Base-by-base conservation (phyloP, 202 grass and related monocot species). In the Tripidium arundinaceum region DNA sequence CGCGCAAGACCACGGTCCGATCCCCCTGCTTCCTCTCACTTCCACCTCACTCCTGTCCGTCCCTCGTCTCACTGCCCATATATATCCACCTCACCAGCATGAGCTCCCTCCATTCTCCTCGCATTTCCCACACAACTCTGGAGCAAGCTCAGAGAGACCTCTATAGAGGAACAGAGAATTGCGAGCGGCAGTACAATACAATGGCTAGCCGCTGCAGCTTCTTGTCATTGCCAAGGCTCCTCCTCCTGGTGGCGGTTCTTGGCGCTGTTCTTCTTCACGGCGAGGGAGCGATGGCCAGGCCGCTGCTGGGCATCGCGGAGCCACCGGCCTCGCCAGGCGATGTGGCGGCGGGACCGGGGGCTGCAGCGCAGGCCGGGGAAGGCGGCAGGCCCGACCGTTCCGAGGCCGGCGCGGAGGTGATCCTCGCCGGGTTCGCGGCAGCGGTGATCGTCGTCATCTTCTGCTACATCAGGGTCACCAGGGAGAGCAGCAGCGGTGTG, bases 1-100 rank as follows among this genome's bases (percentile, higher is more conserved):
- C 74, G 41, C 42, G n/a, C n/a, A 4, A 50, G 61, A 88, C 86
- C 62, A 33, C 62, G 88, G 91, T 87, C 79, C 40, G 37, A 39
- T 47, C 19, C 70, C 45, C 18, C 18, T 12, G 7, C 42, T 29
- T 70, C n/a, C n/a, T n/a, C n/a, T n/a, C n/a, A n/a, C n/a, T n/a
- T n/a, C n/a, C n/a, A n/a, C 74, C 42, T 57, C 75, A 15, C 70
- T 64, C 71, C 28, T 2, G 11, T 42, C 61, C n/a, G n/a, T n/a
- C n/a, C n/a, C n/a, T n/a, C 74, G 68, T 29, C 83, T 50, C 43
- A n/a, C n/a, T n/a, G 18, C 50, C 67, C 75, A 29, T 86, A 88
- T 76, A 92, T 86, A 84, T 58, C 64, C 76, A 25, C 19, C 49
- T 13, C n/a, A 66, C 59, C 18, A 18, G 1, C 15, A 47, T 7